Evolutionary conservation across 306 rosid genomes (phyloP), one percentile per base, ranked within the genome.

Genomic region (Urtica urens): DNA sequence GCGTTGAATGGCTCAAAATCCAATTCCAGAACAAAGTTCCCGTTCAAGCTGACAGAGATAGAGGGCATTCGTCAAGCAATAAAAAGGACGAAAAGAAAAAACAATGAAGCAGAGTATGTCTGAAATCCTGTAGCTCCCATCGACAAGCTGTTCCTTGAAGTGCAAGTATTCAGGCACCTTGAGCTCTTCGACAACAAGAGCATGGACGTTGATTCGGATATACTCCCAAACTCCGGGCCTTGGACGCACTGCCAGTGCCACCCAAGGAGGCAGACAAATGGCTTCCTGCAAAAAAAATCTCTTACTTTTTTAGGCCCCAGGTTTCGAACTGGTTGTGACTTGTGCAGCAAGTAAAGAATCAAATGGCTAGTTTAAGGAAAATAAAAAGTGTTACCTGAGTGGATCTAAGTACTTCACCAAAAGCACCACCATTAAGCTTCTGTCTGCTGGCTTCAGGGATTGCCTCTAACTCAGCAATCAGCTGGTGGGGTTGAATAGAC

Each of bases 201-300:
- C 94, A 16, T 86, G 81, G 38, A 92, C 88, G 30, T 92, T 92
- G 53, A 92, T 94, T 43, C 76, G 60, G 40, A 92, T 78, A 67
- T 92, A 92, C 47, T 92, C 99, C 99, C 99, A 92, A 37, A 92
- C 88, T 41, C 99, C 99, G 23, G 99, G 99, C 80, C 99, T 86
- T 23, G 99, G 99, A 21, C 99, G 87, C 27, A 85, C 94, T 20
- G 94, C 99, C 13, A 92, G 54, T 13, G 99, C 93, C 41, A 92
- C 96, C 96, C 94, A 92, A 53, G 99, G 99, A 28, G 99, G 94
- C 20, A 79, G 59, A 60, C 82, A 83, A 53, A 92, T 79, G 14
- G 85, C 88, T 78, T 92, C 99, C 99, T 92, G 47, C 6, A 58
- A 12, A 1, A 19, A 25, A 7, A 0, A n/a, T n/a, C n/a, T n/a